Conservation (phyloP, 768 basidiomycete genomes). For the Phylloporus arenicola region DNA sequence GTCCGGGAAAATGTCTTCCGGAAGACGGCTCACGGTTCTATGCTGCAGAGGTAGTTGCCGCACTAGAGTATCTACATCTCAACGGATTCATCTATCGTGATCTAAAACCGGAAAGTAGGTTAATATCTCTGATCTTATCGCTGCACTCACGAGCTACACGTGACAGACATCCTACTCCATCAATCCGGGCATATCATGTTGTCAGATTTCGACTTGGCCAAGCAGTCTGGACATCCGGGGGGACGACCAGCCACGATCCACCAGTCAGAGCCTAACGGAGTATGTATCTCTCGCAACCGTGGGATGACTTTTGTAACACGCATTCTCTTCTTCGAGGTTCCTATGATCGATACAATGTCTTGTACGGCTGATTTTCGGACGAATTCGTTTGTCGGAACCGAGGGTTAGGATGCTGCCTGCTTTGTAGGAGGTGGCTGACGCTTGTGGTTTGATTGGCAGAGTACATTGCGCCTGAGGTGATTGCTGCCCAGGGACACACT, state of each 20-base stretch:
- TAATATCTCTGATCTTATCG: conserved; percentile 6
- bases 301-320: conserved; percentile 4
- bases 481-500: conserved; percentile 93
- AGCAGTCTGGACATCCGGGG: conserved; percentile 83
- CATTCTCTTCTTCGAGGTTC: conserved; percentile 48
- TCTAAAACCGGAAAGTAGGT: conserved; percentile 98
- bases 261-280: conserved; percentile 82
- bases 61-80: conserved; percentile 95
- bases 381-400: conserved; percentile 98
- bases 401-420: conserved; percentile 54
- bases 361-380: conserved; percentile 98
- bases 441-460: conserved; percentile 44
- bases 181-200: conserved; percentile 99
- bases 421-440: conserved; percentile 13
- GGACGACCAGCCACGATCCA: conserved; percentile 85
- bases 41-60: conserved; percentile 96
- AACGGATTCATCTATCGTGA: conserved; percentile 99
- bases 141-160: conserved; percentile 1
- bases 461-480: conserved; percentile 99
- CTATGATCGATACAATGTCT: conserved; percentile 92
- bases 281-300: conserved; percentile 35
- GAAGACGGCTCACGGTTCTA: conserved; percentile 97
- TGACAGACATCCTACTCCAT: conserved; percentile 89
- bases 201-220: conserved; percentile 98
- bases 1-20: conserved; percentile 93